Percentiles rank a stretch among this genome's conserved stretches.
Conservation (phyloP, 306 rosid genomes). For the Medicago truncatula region MtrunA17r5.0-ANR NC_053044.1:37676501-37677000, state of each 20-base stretch:
- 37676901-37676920: not conserved
- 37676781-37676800: not conserved
- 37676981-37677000: not conserved
- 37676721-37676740: conserved; percentile 89
- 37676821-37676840: not conserved
- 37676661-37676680: conserved; percentile 98
- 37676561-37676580: conserved; percentile 59
- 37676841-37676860: not conserved
- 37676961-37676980: not conserved
- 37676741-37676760: conserved; percentile 99
- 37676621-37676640: conserved; percentile 28
- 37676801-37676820: not conserved
- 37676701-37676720: conserved; percentile 88
- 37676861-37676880: not conserved
- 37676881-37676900: not conserved
- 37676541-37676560: conserved; percentile 86
- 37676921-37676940: not conserved
- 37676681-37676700: conserved; percentile 88
- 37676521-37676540: conserved; percentile 94
- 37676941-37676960: not conserved
- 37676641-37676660: conserved; percentile 78
- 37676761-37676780: conserved; percentile 58
- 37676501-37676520: conserved; percentile 95
- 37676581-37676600: conserved; percentile 20
- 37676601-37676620: conserved; percentile 16